Evolutionary conservation across 2,329 filamentous ascomycete species (phyloP).

Genomic region (Periglandula ipomoeae): DNA sequence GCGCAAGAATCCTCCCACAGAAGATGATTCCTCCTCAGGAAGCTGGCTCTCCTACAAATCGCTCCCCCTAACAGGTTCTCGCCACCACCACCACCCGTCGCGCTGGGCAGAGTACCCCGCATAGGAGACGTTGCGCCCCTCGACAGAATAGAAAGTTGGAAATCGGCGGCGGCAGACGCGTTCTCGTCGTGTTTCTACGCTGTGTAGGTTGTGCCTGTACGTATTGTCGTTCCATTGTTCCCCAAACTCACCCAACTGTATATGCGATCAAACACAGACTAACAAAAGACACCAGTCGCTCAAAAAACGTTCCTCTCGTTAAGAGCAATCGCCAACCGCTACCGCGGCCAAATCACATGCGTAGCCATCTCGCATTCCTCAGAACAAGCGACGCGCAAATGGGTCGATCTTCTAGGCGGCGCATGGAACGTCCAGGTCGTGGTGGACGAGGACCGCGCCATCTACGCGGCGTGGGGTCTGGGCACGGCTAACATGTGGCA

Average conservation of each 20-base stretch:
- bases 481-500: conserved; percentile 41
- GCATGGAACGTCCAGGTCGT: conserved; percentile 47
- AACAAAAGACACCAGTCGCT: conserved; percentile 30
- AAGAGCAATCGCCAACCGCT: conserved; percentile 43
- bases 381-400: conserved; percentile 43
- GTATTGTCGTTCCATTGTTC: conserved; percentile 15
- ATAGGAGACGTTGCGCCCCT: conserved; percentile 39
- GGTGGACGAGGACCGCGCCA: conserved; percentile 44
- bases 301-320: conserved; percentile 49
- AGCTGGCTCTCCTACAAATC: conserved; percentile 41
- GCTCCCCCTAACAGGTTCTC: conserved; percentile 42
- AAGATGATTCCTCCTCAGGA: conserved; percentile 27
- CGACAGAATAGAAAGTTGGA: conserved; percentile 34
- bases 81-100: conserved; percentile 40
- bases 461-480: conserved; percentile 52
- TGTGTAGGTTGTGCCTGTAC: conserved; percentile 48
- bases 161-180: conserved; percentile 33
- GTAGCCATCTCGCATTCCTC: conserved; percentile 53
- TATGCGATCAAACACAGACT: no score
- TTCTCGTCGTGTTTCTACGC: conserved; percentile 42
- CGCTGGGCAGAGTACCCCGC: conserved; percentile 34
- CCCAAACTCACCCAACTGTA: conserved; percentile 3
- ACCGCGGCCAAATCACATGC: conserved; percentile 40
- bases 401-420: conserved; percentile 48
- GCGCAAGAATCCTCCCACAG: conserved; percentile 22